Evolutionary conservation across 2,329 filamentous ascomycete genomes (phyloP).

Genomic region (Ustulina deusta): DNA sequence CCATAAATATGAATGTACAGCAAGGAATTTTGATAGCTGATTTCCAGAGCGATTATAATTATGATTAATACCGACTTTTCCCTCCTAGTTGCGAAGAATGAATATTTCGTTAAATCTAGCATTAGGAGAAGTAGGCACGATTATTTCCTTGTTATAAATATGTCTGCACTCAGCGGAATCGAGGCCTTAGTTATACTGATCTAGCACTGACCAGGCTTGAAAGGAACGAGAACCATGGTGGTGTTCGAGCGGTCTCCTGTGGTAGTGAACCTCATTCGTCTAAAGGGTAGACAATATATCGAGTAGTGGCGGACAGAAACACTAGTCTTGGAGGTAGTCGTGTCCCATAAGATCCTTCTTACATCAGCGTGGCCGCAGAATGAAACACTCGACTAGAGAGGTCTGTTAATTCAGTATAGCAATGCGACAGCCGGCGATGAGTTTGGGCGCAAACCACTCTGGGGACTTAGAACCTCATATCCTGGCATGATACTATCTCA

Average conservation of each 20-base stretch:
- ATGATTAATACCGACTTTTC: conserved; percentile 75
- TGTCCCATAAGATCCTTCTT: conserved; percentile 67
- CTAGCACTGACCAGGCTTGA: conserved; percentile 65
- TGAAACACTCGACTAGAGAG: background rate
- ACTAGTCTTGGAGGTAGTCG: conserved; percentile 71
- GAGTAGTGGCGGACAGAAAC: conserved; percentile 72
- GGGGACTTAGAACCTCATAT: background rate
- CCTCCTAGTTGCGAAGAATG: conserved; percentile 68
- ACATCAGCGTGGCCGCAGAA: background rate
- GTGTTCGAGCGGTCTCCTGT: conserved; percentile 66
- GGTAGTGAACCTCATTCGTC: conserved; percentile 66
- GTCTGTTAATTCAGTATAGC: background rate
- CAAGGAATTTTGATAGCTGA: conserved; percentile 65
- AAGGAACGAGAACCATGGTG: conserved; percentile 65
- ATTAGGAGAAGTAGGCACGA: no score
- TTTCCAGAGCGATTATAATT: conserved; percentile 66
- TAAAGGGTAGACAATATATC: conserved; percentile 65
- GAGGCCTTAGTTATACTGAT: conserved; percentile 64
- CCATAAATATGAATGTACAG: conserved; percentile 66
- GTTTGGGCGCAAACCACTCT: background rate
- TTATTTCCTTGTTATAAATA: conserved; percentile 58
- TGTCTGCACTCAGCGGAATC: conserved; percentile 62
- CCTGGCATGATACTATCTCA: background rate
- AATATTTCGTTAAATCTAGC: no score
- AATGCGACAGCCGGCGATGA: background rate